phyloP scores from a whole-genome alignment of 495 filamentous ascomycete genomes.

The Penicillium ucsense region DNA sequence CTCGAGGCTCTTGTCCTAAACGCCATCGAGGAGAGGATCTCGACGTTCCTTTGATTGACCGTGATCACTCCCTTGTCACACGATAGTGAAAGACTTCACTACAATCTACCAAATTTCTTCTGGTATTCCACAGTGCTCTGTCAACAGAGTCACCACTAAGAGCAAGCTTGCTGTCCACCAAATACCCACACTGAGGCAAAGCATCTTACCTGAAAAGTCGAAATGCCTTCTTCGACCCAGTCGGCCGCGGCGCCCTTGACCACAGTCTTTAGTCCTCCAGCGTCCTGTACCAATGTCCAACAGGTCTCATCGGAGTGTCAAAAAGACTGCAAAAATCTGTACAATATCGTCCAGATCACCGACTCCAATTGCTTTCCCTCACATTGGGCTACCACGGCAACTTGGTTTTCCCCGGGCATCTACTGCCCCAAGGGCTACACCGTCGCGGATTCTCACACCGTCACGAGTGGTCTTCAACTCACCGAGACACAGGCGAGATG shows the following conservation, averaged over 20 bases:
- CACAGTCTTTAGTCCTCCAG: background rate
- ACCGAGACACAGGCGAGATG: slow-evolving; percentile 1
- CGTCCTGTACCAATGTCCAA: background rate
- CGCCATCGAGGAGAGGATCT: too few relatives aligned
- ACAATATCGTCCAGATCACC: background rate
- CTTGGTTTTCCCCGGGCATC: background rate
- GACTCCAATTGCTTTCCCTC: background rate
- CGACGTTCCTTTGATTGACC: too few relatives aligned
- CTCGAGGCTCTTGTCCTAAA: too few relatives aligned
- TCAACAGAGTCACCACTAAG: too few relatives aligned
- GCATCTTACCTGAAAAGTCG: too few relatives aligned
- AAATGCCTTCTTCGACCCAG: background rate
- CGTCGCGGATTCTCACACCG: background rate
- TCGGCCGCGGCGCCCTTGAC: background rate
- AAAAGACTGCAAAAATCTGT: background rate
- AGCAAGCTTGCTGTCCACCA: too few relatives aligned
- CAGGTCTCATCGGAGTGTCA: background rate
- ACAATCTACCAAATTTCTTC: too few relatives aligned
- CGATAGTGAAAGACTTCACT: too few relatives aligned
- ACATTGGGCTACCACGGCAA: background rate
- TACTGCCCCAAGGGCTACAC: background rate
- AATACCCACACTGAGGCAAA: too few relatives aligned
- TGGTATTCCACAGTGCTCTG: too few relatives aligned
- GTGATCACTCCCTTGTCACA: too few relatives aligned
- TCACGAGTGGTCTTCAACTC: background rate